Base-by-base conservation (phyloP, 257 asterid genomes). In the Nicotiana tabacum region DNA sequence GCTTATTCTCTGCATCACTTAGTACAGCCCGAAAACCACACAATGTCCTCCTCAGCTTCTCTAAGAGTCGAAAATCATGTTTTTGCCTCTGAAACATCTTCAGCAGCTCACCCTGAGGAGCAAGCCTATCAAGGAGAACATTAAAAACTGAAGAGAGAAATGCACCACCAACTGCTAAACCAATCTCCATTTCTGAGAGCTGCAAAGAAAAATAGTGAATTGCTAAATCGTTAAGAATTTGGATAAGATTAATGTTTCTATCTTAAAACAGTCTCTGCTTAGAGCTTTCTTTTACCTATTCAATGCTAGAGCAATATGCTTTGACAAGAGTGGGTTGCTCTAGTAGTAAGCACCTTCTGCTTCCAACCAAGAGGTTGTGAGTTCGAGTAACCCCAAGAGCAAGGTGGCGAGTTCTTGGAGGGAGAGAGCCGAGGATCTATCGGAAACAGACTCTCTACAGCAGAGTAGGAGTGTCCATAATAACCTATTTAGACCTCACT, bases 121-220 rank as follows among this genome's bases (percentile, higher is more conserved):
- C 58, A 9, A 83, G 61, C 17, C 83, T 30, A 37, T 83, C 85
- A 77, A 83, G 27, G 15, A 57, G 35, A 15, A 78, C 83, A 4
- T 66, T 2, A 10, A 83, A 16, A n/a, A 7, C 48, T 15, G 83
- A 27, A 16, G 80, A 83, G 4, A 83, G 70, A 24, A 65, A 57
- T 30, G 79, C 37, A 37, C 84, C 72, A 4, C 80, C 84, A 0
- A 72, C 27, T 24, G 64, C 27, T 58, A 82, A 9, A 7, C 53
- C 85, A 10, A 74, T 1, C 0, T 74, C 81, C 76, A 82, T 74
- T 66, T 66, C 32, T 81, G 12, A 9, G 6, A 69, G 21, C 33
- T 37, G 32, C 57, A 68, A 68, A 37, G 5, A 9, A 33, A 68
- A 17, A 67, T 2, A 10, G 5, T 10, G 0, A 43, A 69, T 2